These are phyloP conservation scores for Termitomyces sp. DNA, from an alignment of 768 basidiomycete genomes.

Conservation along the genomic window DNA sequence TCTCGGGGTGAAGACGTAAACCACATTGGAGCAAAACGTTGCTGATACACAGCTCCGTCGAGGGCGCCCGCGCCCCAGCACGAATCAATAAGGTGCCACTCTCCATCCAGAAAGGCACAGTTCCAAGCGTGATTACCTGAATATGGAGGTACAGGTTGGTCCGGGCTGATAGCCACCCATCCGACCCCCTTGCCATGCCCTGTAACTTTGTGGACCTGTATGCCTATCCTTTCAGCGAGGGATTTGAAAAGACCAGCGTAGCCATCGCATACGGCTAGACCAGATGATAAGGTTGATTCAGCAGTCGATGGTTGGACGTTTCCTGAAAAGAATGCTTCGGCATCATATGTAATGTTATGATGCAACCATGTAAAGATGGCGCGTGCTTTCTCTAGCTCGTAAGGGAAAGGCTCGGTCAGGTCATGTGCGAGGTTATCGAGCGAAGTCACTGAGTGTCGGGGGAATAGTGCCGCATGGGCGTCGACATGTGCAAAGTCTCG, in stretches of 20 bases:
- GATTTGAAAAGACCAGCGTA: constrained; percentile 43
- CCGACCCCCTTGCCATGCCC: constrained; percentile 50
- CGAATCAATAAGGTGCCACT: constrained; percentile 46
- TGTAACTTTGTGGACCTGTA: constrained; percentile 39
- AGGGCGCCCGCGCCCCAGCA: constrained; percentile 51
- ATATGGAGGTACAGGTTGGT: constrained; percentile 34
- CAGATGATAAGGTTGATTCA: constrained; percentile 37
- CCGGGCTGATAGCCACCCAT: constrained; percentile 31
- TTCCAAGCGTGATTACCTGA: constrained; percentile 50
- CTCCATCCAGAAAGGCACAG: constrained; percentile 40
- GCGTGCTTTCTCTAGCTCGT: constrained; percentile 44
- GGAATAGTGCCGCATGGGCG: constrained; percentile 42
- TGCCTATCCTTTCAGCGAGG: constrained; percentile 37
- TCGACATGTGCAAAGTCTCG: constrained; percentile 43
- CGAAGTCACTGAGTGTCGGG: constrained; percentile 37
- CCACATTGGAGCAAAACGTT: constrained; percentile 38
- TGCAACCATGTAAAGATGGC: constrained; percentile 49
- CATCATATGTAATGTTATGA: constrained; percentile 45
- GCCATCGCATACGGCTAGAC: constrained; percentile 50
- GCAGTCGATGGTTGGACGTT: constrained; percentile 36
- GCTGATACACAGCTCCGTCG: constrained; percentile 31
- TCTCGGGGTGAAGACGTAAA: constrained; percentile 41
- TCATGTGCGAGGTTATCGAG: constrained; percentile 38
- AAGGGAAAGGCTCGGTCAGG: constrained; percentile 40
- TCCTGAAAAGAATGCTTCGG: constrained; percentile 41